Conservation (phyloP, 441 rosid genomes). For the Gossypium gossypioides region DNA sequence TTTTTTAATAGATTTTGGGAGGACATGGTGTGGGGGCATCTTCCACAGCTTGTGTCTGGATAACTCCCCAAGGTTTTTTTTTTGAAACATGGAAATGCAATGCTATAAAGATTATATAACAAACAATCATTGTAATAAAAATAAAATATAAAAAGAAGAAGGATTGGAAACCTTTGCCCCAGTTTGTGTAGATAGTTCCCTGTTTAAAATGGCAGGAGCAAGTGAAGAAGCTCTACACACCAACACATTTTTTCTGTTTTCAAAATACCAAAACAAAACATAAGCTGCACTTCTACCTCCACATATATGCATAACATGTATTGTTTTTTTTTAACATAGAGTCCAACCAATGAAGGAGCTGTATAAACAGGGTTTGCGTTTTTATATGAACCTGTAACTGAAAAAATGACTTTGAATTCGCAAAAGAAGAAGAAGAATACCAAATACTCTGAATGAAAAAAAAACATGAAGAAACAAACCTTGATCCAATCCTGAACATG, state of each 20-base stretch:
- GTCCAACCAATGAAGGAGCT: not conserved
- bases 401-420: not conserved
- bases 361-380: not conserved
- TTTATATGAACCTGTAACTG: no score
- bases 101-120: not conserved
- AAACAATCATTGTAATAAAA: not conserved
- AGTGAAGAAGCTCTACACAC: slow-evolving; percentile 16
- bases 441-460: not conserved
- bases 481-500: slow-evolving; percentile 8
- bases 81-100: not conserved
- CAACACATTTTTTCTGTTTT: slow-evolving; percentile 2
- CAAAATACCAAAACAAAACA: not conserved
- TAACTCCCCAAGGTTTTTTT: no score
- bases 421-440: not conserved
- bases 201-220: slow-evolving; percentile 18
- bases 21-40: not conserved
- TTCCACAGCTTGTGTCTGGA: not conserved
- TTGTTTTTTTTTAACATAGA: no score
- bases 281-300: not conserved
- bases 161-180: slow-evolving; percentile 6
- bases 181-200: slow-evolving; percentile 23
- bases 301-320: no score
- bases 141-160: not conserved
- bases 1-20: not conserved
- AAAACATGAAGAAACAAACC: slow-evolving; percentile 18